A percentile compares a stretch with the other conserved stretches of the same genome.
Evolutionary conservation across 2,329 filamentous ascomycete genomes (phyloP).

Genomic region (Pleurostoma richardsiae): DNA sequence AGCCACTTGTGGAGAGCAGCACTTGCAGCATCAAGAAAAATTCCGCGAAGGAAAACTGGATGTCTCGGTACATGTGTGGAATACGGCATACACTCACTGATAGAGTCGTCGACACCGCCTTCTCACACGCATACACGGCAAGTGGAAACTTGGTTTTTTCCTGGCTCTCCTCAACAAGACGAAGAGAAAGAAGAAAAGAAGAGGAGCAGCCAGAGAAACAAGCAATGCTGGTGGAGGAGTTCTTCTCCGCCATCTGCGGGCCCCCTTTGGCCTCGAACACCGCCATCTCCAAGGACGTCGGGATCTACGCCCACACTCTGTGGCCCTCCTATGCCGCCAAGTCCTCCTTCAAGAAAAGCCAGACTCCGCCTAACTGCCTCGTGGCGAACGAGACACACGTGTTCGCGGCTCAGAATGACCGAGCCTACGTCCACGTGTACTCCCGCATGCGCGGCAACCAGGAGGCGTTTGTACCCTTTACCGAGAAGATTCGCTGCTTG

Average conservation of each 20-base stretch:
- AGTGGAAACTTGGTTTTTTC: too few species aligned
- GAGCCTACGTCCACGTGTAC: slow-evolving; percentile 91
- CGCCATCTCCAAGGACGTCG: slow-evolving; percentile 69
- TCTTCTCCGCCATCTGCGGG: slow-evolving; percentile 54
- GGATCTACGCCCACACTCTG: slow-evolving; percentile 80
- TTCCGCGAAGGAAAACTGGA: too few species aligned
- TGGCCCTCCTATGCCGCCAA: slow-evolving; percentile 73
- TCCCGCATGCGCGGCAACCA: slow-evolving; percentile 77
- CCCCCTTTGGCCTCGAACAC: slow-evolving; percentile 56
- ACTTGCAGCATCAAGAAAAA: too few species aligned
- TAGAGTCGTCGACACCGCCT: too few species aligned
- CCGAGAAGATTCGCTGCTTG: slow-evolving; percentile 78
- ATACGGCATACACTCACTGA: too few species aligned
- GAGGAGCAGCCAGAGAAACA: background rate
- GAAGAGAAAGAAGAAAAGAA: background rate
- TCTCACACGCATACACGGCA: too few species aligned
- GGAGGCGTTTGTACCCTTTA: slow-evolving; percentile 82
- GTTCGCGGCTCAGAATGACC: slow-evolving; percentile 87
- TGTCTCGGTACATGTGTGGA: too few species aligned
- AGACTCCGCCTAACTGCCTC: slow-evolving; percentile 70
- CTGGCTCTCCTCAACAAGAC: too few species aligned
- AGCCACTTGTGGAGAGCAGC: too few species aligned
- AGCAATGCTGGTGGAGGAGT: slow-evolving; percentile 54
- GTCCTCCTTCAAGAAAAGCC: slow-evolving; percentile 86
- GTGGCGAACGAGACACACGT: slow-evolving; percentile 78